Conservation (phyloP, 495 filamentous ascomycete genomes). For the Penicillium roqueforti region DNA sequence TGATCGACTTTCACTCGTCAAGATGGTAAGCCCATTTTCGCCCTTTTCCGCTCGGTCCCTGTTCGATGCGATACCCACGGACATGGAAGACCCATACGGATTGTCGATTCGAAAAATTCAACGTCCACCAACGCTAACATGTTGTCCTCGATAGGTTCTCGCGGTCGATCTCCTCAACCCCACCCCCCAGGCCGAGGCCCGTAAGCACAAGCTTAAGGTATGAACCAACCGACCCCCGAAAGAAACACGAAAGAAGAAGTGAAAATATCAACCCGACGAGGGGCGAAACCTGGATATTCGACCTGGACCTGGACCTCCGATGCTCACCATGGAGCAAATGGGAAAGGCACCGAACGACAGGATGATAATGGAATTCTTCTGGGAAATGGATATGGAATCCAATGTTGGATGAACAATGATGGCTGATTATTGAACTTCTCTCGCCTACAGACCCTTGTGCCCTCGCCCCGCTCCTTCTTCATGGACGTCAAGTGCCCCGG, state of each 20-base stretch:
- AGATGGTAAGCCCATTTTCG: conserved; percentile 41
- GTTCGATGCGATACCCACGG: background rate
- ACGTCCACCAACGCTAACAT: conserved; percentile 17
- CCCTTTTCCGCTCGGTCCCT: conserved; percentile 11
- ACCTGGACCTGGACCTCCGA: conserved; percentile 2
- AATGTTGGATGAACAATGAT: conserved; percentile 8
- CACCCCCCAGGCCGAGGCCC: conserved; percentile 86
- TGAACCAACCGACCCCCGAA: conserved; percentile 22
- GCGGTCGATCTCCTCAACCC: conserved; percentile 99
- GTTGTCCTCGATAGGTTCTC: conserved; percentile 74
- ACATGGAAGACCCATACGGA: background rate
- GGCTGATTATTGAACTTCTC: conserved; percentile 16
- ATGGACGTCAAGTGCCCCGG: conserved; percentile 99
- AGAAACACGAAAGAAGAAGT: conserved; percentile 6
- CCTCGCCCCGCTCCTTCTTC: conserved; percentile 96
- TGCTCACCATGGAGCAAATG: conserved; percentile 5
- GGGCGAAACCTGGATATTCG: background rate
- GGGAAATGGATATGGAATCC: too few relatives aligned
- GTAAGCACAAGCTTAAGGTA: conserved; percentile 99
- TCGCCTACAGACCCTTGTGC: conserved; percentile 74
- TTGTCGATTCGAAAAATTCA: background rate
- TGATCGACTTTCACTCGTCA: conserved; percentile 48
- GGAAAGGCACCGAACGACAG: conserved; percentile 4
- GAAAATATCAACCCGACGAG: conserved; percentile 2
- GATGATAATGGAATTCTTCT: background rate